Evolutionary conservation across 768 basidiomycete genomes (phyloP).

Genomic region (Neoboletus magnificus): DNA sequence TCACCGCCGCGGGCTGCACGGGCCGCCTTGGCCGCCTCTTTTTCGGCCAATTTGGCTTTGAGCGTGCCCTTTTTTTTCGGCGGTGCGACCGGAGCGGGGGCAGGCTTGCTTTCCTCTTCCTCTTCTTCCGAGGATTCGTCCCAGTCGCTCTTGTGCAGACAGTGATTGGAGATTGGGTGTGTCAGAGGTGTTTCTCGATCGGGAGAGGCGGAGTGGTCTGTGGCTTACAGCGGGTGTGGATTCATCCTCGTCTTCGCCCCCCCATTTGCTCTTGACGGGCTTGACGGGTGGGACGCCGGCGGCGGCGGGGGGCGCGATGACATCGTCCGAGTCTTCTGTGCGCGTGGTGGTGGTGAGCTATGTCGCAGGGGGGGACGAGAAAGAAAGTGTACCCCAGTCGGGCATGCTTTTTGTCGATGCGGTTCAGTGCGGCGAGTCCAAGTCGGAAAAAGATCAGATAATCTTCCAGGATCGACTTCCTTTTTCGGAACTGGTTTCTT

Average conservation of each 20-base stretch:
- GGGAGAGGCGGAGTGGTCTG: no score
- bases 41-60: constrained; percentile 90
- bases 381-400: constrained; percentile 44
- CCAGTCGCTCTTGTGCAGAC: constrained; percentile 79
- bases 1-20: constrained; percentile 36
- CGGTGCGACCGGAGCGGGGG: constrained; percentile 52
- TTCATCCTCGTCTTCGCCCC: constrained; percentile 89
- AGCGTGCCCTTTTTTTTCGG: constrained; percentile 91
- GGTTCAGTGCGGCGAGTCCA: no score
- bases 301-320: constrained; percentile 19
- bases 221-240: constrained; percentile 67
- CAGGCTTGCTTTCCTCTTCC: constrained; percentile 56
- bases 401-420: constrained; percentile 29
- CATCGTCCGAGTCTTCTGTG: constrained; percentile 39
- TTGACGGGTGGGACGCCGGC: constrained; percentile 9
- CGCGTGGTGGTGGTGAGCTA: constrained; percentile 22
- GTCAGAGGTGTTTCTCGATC: constrained; percentile 4
- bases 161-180: not conserved
- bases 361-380: not conserved
- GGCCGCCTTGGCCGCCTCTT: constrained; percentile 72
- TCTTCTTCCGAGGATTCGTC: constrained; percentile 80
- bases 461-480: not conserved
- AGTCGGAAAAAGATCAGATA: not conserved
- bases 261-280: constrained; percentile 66
- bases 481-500: not conserved